These are phyloP conservation scores for Verticillium nonalfalfae DNA, from an alignment of 2,329 filamentous ascomycete species.

Conservation along the genomic window DNA sequence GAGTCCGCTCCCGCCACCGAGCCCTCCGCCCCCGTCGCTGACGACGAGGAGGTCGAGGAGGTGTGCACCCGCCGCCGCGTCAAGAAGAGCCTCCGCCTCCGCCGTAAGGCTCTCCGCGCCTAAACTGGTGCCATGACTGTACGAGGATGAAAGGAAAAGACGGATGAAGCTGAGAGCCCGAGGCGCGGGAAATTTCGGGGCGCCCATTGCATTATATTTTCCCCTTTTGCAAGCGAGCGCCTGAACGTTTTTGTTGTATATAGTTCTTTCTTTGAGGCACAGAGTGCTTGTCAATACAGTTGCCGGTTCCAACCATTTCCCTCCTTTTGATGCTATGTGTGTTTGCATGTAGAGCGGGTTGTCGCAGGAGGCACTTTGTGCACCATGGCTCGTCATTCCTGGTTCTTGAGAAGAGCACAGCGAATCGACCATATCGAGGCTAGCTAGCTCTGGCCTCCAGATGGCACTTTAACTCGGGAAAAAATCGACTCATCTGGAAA, in stretches of 20 bases:
- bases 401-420: too few species aligned
- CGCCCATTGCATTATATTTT: not conserved
- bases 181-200: not conserved
- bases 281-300: constrained; percentile 1
- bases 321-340: too few species aligned
- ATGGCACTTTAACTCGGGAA: too few species aligned
- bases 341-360: too few species aligned
- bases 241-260: not conserved
- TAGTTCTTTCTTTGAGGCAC: not conserved
- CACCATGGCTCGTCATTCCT: not conserved
- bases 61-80: constrained; percentile 2
- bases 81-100: constrained; percentile 1
- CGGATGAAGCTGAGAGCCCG: not conserved
- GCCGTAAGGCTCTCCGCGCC: not conserved
- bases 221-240: not conserved
- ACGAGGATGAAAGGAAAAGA: not conserved
- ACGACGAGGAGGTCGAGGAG: constrained; percentile 3
- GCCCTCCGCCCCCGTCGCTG: not conserved
- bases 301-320: not conserved
- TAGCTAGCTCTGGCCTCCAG: too few species aligned
- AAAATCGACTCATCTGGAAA: too few species aligned
- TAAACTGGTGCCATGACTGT: not conserved
- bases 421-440: too few species aligned
- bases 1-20: not conserved
- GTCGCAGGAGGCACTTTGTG: not conserved